Evolutionary conservation across 2,329 filamentous ascomycete genomes (phyloP), one percentile per base, ranked within the genome.

Genomic region (Phyllosticta capitalensis): DNA sequence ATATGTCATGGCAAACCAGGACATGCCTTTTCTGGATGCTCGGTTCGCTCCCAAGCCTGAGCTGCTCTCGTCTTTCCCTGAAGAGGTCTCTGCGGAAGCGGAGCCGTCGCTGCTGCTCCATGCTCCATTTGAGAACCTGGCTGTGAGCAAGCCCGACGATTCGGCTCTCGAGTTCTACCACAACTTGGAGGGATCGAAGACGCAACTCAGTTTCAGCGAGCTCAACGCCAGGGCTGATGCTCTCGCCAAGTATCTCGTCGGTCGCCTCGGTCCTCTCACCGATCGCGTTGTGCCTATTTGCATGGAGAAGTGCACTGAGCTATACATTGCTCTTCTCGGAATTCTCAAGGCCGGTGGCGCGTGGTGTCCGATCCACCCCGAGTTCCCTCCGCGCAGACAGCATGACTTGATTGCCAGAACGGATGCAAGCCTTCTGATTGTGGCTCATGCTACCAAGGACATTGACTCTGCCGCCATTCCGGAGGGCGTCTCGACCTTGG

Each of bases 291-390:
- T 61, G 17, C 59, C 59, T 5, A 71, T 76, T 14, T 75, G 72
- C 38, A 75, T 76, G 63, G 67, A 74, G 21, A 71, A 72, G 58
- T 71, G 70, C 52, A 67, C 72, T 2, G 69, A 71, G 9, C 38
- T 69, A 17, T 75, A 75, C 19, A 67, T 76, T 19, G 68, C 75
- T n/a, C 72, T 77, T 22, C 64, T 78, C 6, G 75, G 69, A 26
- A 69, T 74, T 22, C 63, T 78, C 54, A 77, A 77, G 61, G 70
- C 74, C 26, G 76, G 76, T 1, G 71, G 65, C 20, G 75, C 73
- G 1, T 76, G 72, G 68, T 75, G 71, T 60, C 73, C 74, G 0
- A 71, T 76, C 26, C 74, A 76, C 61, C 67, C 72, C 14, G 55
- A 55, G 17, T 61, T 62, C 9, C 71, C 70, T 54, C 56, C 67